phyloP scores from a whole-genome alignment of 1,284 basidiomycete genomes.

The Ustilago trichophora region DNA sequence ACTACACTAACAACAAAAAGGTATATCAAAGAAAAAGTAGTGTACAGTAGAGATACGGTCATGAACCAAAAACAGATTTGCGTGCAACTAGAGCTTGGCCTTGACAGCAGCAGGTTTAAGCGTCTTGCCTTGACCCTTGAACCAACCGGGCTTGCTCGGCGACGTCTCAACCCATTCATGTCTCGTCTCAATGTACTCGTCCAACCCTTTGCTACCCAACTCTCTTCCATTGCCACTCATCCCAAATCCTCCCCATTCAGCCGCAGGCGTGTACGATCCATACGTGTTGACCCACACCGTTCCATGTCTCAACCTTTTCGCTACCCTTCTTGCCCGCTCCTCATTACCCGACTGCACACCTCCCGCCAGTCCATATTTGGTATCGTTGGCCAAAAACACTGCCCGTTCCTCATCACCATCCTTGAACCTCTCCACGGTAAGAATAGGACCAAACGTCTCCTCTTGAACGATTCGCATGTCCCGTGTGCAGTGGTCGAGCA shows the following conservation, averaged over 20 bases:
- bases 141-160: constrained; percentile 58
- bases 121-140: constrained; percentile 47
- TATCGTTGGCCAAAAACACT: constrained; percentile 63
- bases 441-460: constrained; percentile 66
- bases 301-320: constrained; percentile 60
- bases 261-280: constrained; percentile 60
- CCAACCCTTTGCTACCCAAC: constrained; percentile 61
- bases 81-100: constrained; percentile 33
- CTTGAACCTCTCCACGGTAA: constrained; percentile 64
- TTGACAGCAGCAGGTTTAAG: constrained; percentile 20
- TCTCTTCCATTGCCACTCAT: constrained; percentile 65
- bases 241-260: constrained; percentile 66
- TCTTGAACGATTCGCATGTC: constrained; percentile 65
- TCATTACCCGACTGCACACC: constrained; percentile 61
- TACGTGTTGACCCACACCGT: constrained; percentile 66
- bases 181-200: constrained; percentile 64
- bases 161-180: constrained; percentile 62
- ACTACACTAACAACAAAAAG: too few species aligned
- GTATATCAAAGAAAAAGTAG: too few species aligned
- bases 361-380: constrained; percentile 64
- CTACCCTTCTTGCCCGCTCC: constrained; percentile 55
- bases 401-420: constrained; percentile 63
- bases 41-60: too few species aligned
- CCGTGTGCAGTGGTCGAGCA: constrained; percentile 62
- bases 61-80: too few species aligned